Conservation (phyloP, 352 stramenopile species). For the Phytophthora multivora region DNA sequence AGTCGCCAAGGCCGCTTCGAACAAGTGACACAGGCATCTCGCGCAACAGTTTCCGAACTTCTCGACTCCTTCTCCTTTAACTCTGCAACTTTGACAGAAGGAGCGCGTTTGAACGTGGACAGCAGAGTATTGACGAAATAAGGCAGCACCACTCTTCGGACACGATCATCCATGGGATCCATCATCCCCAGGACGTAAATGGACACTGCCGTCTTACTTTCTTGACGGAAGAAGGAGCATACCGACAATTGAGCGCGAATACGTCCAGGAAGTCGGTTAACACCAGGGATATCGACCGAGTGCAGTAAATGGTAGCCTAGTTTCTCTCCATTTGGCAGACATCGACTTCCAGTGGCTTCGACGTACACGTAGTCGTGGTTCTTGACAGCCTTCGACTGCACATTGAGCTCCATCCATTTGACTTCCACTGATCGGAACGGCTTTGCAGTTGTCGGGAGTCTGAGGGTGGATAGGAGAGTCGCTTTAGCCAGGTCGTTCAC, state of each 20-base stretch:
- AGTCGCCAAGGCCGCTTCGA: slow-evolving; percentile 9
- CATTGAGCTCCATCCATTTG: slow-evolving; percentile 38
- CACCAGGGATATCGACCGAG: slow-evolving; percentile 46
- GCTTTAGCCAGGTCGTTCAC: slow-evolving; percentile 35
- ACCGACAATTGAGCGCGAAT: slow-evolving; percentile 40
- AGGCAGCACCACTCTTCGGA: slow-evolving; percentile 18
- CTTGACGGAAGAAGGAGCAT: slow-evolving; percentile 42
- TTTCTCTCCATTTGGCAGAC: slow-evolving; percentile 30
- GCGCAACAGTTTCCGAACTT: no score
- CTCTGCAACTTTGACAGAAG: background rate
- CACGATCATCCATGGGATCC: slow-evolving; percentile 17
- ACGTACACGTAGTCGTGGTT: slow-evolving; percentile 53
- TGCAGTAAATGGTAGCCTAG: slow-evolving; percentile 58
- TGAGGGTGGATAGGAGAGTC: slow-evolving; percentile 38
- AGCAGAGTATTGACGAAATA: slow-evolving; percentile 28
- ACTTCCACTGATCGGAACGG: slow-evolving; percentile 38
- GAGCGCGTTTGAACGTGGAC: slow-evolving; percentile 20
- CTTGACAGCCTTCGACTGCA: slow-evolving; percentile 30
- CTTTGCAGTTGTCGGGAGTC: slow-evolving; percentile 37
- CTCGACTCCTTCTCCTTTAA: no score
- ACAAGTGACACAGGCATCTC: slow-evolving; percentile 15
- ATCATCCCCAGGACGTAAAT: slow-evolving; percentile 30
- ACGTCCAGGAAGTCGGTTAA: slow-evolving; percentile 8
- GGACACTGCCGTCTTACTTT: slow-evolving; percentile 13
- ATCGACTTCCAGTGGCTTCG: slow-evolving; percentile 39